Evolutionary conservation across 2,329 filamentous ascomycete species (phyloP).

Genomic region (Nemania abortiva): DNA sequence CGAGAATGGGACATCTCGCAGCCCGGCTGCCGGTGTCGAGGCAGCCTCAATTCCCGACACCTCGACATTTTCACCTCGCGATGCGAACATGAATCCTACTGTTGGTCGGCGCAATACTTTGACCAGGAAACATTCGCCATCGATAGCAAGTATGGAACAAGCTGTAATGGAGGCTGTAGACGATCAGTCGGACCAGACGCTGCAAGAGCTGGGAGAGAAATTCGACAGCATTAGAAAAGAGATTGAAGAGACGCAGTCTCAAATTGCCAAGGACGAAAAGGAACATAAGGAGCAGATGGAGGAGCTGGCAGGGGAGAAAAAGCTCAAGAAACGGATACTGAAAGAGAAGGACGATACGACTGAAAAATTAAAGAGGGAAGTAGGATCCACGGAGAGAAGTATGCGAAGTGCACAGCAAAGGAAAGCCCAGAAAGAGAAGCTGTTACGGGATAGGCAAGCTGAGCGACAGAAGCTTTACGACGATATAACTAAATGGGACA

Average conservation of each 20-base stretch:
- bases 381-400: conserved; percentile 81
- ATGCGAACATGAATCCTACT: conserved; percentile 63
- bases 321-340: conserved; percentile 79
- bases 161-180: conserved; percentile 58
- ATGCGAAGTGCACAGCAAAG: conserved; percentile 85
- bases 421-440: conserved; percentile 80
- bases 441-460: conserved; percentile 74
- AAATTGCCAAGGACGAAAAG: conserved; percentile 77
- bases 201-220: conserved; percentile 83
- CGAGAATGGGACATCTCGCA: conserved; percentile 62
- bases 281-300: conserved; percentile 75
- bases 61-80: conserved; percentile 71
- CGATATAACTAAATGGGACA: conserved; percentile 76
- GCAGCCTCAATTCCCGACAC: conserved; percentile 72
- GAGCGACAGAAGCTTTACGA: conserved; percentile 78
- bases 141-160: conserved; percentile 69
- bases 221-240: conserved; percentile 86
- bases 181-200: conserved; percentile 72
- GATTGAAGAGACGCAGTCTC: conserved; percentile 79
- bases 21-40: conserved; percentile 69
- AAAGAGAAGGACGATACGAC: conserved; percentile 94
- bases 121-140: conserved; percentile 82
- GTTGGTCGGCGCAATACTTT: conserved; percentile 72
- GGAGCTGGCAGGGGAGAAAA: conserved; percentile 80
- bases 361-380: conserved; percentile 83